Evolutionary conservation across 2,329 filamentous ascomycete species (phyloP), one percentile per base, ranked within the genome.

Genomic region (Thielaviopsis populi): DNA sequence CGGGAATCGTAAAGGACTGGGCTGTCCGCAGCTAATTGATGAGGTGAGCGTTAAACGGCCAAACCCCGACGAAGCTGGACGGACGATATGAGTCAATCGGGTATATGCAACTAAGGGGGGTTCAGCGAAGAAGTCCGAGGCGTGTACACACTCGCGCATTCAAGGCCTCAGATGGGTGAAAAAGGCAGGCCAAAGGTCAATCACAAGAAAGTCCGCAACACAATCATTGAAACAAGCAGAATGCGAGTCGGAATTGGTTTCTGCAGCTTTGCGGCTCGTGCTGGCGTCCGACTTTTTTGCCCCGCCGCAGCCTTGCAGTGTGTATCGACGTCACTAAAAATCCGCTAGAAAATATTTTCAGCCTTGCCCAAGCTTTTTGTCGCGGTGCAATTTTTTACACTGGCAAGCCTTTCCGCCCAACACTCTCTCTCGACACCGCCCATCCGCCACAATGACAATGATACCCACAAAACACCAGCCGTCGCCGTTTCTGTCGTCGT

Each of bases 401-500:
- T n/a, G 19, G 42, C 24, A 11, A 46, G 13, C 41, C 30, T 46
- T 46, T 24, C 37, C 19, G 3, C 11, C 54, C 40, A 24, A 5
- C 17, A 19, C 15, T 42, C 24, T 24, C 33, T n/a, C 43, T 37
- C 30, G n/a, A 33, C 42, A 48, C 7, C 8, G 41, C 13, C n/a
- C 41, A 43, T 5, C 37, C 22, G 37, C 42, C n/a, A 62, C 17
- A 42, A 63, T 64, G 62, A 53, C 65, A 42, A 63, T 64, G 62
- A 53, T 62, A 7, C 37, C 61, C 33, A 50, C 53, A 50, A 61
- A 61, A 24, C 48, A 22, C 7, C 61, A 63, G 22, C 63, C 59
- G n/a, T 96, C 91, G 10, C 87, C 91, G 0, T 97, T 99, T 69
- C 80, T 97, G 46, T 82, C 87, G 62, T 85, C 88, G 0, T 84